Percentiles rank a stretch among this genome's conserved stretches.
Evolutionary conservation across 1,284 basidiomycete species (phyloP).

Genomic region (Chiua sp.): DNA sequence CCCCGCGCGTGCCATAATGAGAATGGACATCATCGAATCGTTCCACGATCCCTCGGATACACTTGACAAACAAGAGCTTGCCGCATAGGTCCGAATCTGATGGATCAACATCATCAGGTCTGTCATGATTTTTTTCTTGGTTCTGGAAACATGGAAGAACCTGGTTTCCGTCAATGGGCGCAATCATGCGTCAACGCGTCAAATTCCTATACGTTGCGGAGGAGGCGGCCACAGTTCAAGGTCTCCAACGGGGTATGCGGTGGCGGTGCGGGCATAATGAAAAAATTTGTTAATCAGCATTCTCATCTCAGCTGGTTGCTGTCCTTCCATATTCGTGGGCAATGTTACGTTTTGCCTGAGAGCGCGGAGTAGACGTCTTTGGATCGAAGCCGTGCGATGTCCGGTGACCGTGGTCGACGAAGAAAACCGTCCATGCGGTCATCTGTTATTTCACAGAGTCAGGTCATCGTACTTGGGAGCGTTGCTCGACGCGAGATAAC

Average conservation of each 20-base stretch:
- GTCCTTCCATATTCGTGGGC: constrained; percentile 55
- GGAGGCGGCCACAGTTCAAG: constrained; percentile 42
- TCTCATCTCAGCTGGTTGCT: constrained; percentile 34
- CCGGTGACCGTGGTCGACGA: constrained; percentile 18
- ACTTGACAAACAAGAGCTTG: constrained; percentile 12
- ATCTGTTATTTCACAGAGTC: constrained; percentile 6
- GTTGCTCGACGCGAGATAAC: neutral
- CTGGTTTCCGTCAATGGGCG: constrained; percentile 41
- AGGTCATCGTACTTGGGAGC: constrained; percentile 21
- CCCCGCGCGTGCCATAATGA: constrained; percentile 3
- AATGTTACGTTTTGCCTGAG: constrained; percentile 59
- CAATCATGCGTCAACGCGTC: constrained; percentile 57
- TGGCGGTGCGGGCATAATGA: constrained; percentile 45
- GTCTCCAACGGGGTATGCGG: constrained; percentile 54
- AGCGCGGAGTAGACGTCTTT: constrained; percentile 56
- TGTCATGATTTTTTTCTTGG: neutral
- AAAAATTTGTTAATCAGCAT: constrained; percentile 27
- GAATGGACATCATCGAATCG: constrained; percentile 1
- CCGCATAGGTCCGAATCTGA: constrained; percentile 11
- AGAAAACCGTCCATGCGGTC: constrained; percentile 2
- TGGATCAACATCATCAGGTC: neutral
- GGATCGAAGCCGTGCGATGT: constrained; percentile 35
- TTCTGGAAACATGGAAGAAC: constrained; percentile 43
- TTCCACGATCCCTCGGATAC: constrained; percentile 21
- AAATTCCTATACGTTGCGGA: constrained; percentile 26